Base-by-base conservation (phyloP, 306 rosid genomes). In the Dalbergia cultrata region DNA sequence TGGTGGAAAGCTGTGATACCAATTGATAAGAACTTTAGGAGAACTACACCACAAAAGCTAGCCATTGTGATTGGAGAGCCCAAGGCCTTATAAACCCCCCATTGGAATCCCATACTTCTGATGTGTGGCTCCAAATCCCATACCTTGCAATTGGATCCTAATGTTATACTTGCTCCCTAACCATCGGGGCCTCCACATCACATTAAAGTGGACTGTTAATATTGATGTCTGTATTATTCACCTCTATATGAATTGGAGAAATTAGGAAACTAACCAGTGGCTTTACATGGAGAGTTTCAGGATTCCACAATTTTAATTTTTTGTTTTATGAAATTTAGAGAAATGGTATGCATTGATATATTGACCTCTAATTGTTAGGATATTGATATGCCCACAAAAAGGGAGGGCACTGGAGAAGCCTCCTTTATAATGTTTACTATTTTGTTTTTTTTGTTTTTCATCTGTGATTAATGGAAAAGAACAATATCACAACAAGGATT, bases 301-400 rank as follows among this genome's bases (percentile, higher is more conserved):
- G 64, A 76, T 77, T 72, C 35, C 69, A 57, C 44, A 43, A 47
- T 77, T 63, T 65, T 54, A 67, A 26, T 57, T 66, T 49, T 49
- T 72, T 45, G 59, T 49, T 49, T 56, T 80, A 57, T 76, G 70
- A 72, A 77, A 60, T 41, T 17, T 70, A 8, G 76, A 68, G 70
- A 73, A 85, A 59, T 50, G 1, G 47, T 7, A 19, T 17, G 47
- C 49, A 9, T 4, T 70, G 43, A 57, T 47, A 26, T 60, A 60
- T 60, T 60, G 39, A 60, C 4, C 66, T 11, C 66, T 60, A 60
- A 60, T 59, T 59, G n/a, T 11, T 59, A 26, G 17, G 66, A n/a
- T 22, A 26, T 16, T 26, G 17, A 41, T 60, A 60, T 60, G 39
- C 66, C 26, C 18, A 33, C 9, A 26, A 60, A 60, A 60, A 26